These are phyloP conservation scores for Phytophthora megakarya DNA, from an alignment of 352 stramenopile species.

Conservation along the genomic window DNA sequence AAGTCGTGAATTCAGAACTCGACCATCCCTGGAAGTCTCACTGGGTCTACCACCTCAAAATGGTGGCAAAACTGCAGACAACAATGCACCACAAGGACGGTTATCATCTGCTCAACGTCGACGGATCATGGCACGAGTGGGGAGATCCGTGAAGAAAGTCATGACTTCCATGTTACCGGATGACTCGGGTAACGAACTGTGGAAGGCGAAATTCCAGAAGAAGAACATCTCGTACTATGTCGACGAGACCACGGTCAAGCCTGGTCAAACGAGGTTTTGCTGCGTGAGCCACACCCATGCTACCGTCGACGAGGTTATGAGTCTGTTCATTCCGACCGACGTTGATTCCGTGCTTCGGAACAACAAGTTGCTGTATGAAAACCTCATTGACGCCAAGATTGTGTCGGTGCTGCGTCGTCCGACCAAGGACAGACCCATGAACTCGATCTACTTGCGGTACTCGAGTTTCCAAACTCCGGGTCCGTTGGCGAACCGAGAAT, in stretches of 20 bases:
- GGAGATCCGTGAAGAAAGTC: constrained; percentile 33
- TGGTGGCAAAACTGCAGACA: not conserved
- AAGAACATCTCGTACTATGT: constrained; percentile 49
- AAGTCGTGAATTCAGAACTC: constrained; percentile 1
- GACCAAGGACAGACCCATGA: constrained; percentile 36
- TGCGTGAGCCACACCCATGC: constrained; percentile 50
- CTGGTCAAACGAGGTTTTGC: constrained; percentile 51
- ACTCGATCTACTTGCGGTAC: constrained; percentile 37
- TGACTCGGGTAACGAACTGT: constrained; percentile 30
- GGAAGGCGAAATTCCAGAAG: constrained; percentile 46
- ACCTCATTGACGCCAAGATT: constrained; percentile 47
- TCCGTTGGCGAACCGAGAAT: constrained; percentile 42
- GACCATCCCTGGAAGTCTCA: constrained; percentile 15
- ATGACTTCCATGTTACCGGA: constrained; percentile 50
- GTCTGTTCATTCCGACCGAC: constrained; percentile 47
- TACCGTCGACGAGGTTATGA: constrained; percentile 44
- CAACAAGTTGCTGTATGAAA: constrained; percentile 51
- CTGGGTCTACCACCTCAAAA: constrained; percentile 4
- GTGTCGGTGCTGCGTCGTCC: constrained; percentile 38
- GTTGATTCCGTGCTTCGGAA: constrained; percentile 44
- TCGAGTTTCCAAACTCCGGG: constrained; percentile 41
- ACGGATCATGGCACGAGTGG: constrained; percentile 23
- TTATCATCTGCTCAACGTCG: constrained; percentile 13
- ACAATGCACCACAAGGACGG: not conserved
- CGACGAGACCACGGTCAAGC: constrained; percentile 37